phyloP scores from a whole-genome alignment of 1,139 yeast genomes.

The Saccharomyces pastorianus region DNA sequence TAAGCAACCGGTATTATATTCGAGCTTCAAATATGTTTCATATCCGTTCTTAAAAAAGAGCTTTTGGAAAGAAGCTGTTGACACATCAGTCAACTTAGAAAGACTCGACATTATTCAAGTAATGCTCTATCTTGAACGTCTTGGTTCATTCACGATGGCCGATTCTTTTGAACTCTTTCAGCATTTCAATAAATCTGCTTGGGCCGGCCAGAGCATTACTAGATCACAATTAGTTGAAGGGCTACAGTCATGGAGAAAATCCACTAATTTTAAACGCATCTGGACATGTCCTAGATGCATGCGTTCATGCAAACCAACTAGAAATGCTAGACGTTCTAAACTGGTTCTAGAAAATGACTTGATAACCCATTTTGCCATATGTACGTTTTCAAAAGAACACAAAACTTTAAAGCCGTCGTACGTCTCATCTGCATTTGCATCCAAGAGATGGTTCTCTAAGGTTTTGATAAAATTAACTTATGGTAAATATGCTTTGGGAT shows the following conservation, averaged over 20 bases:
- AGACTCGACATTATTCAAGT: constrained; percentile 25
- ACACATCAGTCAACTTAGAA: constrained; percentile 14
- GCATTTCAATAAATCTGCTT: constrained; percentile 22
- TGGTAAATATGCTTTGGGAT: constrained; percentile 81
- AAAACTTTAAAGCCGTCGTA: constrained; percentile 60
- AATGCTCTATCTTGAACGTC: constrained; percentile 22
- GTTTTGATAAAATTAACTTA: constrained; percentile 75
- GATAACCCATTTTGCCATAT: constrained; percentile 78
- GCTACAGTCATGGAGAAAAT: constrained; percentile 48
- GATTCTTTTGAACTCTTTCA: constrained; percentile 52
- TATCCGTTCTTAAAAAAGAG: constrained; percentile 57
- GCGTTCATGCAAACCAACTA: constrained; percentile 47
- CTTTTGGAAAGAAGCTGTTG: constrained; percentile 59
- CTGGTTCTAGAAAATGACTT: constrained; percentile 43
- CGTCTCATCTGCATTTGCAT: constrained; percentile 75
- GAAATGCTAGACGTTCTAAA: constrained; percentile 39
- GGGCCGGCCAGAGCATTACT: constrained; percentile 32
- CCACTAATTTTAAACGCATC: constrained; percentile 25
- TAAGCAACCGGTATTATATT: constrained; percentile 47
- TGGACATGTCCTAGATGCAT: constrained; percentile 67
- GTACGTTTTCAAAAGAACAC: constrained; percentile 68
- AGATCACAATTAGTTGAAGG: constrained; percentile 22
- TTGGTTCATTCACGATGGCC: constrained; percentile 45
- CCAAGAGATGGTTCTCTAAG: constrained; percentile 83
- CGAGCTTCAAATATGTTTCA: constrained; percentile 61